phyloP scores from a whole-genome alignment of 2,329 filamentous ascomycete species.

The Colletotrichum tanaceti region DNA sequence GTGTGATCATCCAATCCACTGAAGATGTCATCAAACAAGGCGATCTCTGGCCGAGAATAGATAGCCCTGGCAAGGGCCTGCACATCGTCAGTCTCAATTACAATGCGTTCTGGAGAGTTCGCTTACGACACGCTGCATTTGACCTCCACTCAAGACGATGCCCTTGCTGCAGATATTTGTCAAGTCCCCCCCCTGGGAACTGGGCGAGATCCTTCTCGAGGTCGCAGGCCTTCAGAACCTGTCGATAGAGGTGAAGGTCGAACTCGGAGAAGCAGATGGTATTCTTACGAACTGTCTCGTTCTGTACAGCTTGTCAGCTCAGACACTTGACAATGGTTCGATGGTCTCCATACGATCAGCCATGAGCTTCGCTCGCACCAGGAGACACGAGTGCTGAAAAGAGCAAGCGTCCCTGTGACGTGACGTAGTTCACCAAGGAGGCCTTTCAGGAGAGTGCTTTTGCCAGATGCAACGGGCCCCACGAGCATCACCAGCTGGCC shows the following conservation, averaged over 20 bases:
- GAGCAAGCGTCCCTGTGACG: constrained; percentile 40
- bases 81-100: constrained; percentile 11
- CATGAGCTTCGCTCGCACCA: constrained; percentile 53
- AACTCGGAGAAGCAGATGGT: constrained; percentile 48
- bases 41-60: constrained; percentile 49
- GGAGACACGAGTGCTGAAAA: constrained; percentile 41
- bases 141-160: constrained; percentile 59
- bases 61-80: constrained; percentile 54
- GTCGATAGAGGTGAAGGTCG: constrained; percentile 45
- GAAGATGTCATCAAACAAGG: constrained; percentile 54
- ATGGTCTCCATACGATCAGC: constrained; percentile 44
- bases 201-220: constrained; percentile 49
- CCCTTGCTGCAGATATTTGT: constrained; percentile 59
- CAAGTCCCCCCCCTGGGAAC: constrained; percentile 51
- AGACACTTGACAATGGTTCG: neutral
- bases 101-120: rapidly evolving
- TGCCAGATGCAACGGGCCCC: constrained; percentile 58
- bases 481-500: constrained; percentile 54
- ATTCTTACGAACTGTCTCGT: constrained; percentile 51
- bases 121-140: constrained; percentile 56
- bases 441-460: constrained; percentile 57
- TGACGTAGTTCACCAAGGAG: constrained; percentile 50
- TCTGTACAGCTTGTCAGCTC: constrained; percentile 40
- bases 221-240: constrained; percentile 47
- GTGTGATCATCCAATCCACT: constrained; percentile 53